Evolutionary conservation across 2,329 filamentous ascomycete genomes (phyloP), one percentile per base, ranked within the genome.

Genomic region (Cladophialophora carrionii): DNA sequence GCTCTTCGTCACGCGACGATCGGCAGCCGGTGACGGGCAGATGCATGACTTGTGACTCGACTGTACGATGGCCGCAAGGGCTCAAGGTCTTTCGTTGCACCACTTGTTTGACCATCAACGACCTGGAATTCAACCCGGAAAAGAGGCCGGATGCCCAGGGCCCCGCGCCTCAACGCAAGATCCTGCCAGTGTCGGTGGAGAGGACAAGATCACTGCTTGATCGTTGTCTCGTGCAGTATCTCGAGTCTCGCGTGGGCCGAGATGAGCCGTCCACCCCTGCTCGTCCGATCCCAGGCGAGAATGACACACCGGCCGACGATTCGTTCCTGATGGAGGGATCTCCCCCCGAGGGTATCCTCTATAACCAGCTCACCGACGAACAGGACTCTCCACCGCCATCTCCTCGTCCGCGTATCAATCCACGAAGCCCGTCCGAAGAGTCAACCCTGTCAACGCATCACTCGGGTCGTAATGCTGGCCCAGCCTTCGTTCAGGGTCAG

Each of bases 41-140:
- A 71, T 96, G 92, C 75, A 92, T 94, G 85, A 93, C 92, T 37
- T 96, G 92, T 76, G 90, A 89, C 72, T 90, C 89, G 61, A 85
- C 88, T 62, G 88, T 96, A 69, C 85, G 89, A 63, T 96, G 92
- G 88, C 91, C 91, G 1, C 85, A 84, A 67, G 85, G 88, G 60
- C 78, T 92, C 67, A 85, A 85, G 41, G 85, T 89, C 43, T 96
- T 95, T 76, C 85, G 91, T 71, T 96, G 92, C 76, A 90, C 90
- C 49, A 89, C 91, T 61, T 96, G 92, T 76, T 80, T 90, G 72
- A 95, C 90, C 20, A 87, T 96, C 74, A 96, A 96, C 74, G 92
- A 96, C 74, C 77, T 96, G 59, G 82, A 84, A 65, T 82, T 83
- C 49, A 73, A 73, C 34, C 69, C 64, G 22, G 74, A 76, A 22